Conservation (phyloP, 1,284 basidiomycete species). For the Agroathelia rolfsii region DNA sequence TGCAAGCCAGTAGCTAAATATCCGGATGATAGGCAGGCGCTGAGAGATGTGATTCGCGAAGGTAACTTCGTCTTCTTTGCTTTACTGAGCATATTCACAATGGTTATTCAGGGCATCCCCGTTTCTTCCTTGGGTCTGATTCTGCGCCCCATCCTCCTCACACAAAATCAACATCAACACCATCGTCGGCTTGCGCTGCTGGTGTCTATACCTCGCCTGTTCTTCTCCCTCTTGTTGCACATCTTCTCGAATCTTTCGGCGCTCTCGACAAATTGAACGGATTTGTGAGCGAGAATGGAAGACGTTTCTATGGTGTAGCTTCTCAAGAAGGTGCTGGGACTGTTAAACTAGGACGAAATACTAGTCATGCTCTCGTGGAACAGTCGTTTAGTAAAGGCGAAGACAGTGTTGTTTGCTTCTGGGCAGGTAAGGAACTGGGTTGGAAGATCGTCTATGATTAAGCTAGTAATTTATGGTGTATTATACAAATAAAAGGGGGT, state of each 20-base stretch:
- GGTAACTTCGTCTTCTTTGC: conserved; percentile 32
- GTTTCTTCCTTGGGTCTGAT: conserved; percentile 97
- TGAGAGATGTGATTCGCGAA: conserved; percentile 74
- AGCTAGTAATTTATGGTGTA: neutral
- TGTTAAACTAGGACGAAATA: conserved; percentile 21
- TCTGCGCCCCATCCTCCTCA: conserved; percentile 86
- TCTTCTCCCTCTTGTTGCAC: conserved; percentile 79
- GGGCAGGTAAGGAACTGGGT: conserved; percentile 74
- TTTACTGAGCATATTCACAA: conserved; percentile 3
- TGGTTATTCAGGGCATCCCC: conserved; percentile 63
- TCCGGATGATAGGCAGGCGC: conserved; percentile 82
- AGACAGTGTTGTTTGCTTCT: conserved; percentile 78
- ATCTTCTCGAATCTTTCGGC: conserved; percentile 78
- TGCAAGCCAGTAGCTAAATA: conserved; percentile 99
- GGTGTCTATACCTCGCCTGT: conserved; percentile 90
- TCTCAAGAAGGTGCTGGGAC: conserved; percentile 26
- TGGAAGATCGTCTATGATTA: conserved; percentile 60
- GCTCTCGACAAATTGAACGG: conserved; percentile 73
- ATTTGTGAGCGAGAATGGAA: conserved; percentile 72
- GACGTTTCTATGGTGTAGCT: conserved; percentile 58
- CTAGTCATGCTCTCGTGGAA: conserved; percentile 39
- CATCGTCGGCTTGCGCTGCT: conserved; percentile 76
- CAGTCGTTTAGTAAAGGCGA: conserved; percentile 40
- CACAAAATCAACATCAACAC: conserved; percentile 72
- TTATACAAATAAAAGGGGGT: neutral